Evolutionary conservation across 164 flowering plant species (phyloP), one percentile per base, ranked within the genome.

Genomic region (Aristolochia fimbriata): DNA sequence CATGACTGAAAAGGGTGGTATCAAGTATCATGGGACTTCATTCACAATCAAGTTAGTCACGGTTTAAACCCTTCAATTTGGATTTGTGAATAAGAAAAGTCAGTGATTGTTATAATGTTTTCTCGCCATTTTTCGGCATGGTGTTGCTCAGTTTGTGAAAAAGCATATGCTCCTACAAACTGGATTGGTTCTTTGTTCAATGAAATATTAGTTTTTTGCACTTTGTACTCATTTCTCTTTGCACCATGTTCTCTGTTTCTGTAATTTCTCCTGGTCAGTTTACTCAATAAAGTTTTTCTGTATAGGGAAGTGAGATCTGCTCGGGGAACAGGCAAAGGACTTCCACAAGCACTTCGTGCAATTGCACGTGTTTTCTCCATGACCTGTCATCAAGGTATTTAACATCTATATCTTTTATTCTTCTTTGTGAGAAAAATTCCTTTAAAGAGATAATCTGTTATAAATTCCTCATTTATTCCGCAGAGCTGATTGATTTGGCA

Each of bases 281-380:
- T 61, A 19, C 8, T 50, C 25, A 30, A 2, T 6, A 20, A 48
- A 49, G 14, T 16, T n/a, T 8, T 5, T 53, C 37, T 62, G 58
- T 63, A 51, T 59, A 89, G 97, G 81, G 87, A 86, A 77, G 88
- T 91, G 61, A 80, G 60, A 71, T 79, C 81, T 60, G 62, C 76
- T 48, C 63, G 66, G 59, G 83, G 87, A 37, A 84, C 76, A 65
- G 96, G 94, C 56, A 85, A 68, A 66, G 96, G 97, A n/a, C 73
- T 91, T 70, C 96, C 97, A 6, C 97, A 83, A 41, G 75, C 94
- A 53, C 84, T 91, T 6, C 86, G 94, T 68, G 94, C 96, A 55
- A 81, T 80, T 85, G 83, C 82, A 66, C 90, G 96, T 60, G 74
- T 91, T 67, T 59, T 83, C 23, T 77, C 72, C 65, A 75, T 76